Evolutionary conservation across 768 basidiomycete genomes (phyloP), one percentile per base, ranked within the genome.

Genomic region (Collybia sordida): DNA sequence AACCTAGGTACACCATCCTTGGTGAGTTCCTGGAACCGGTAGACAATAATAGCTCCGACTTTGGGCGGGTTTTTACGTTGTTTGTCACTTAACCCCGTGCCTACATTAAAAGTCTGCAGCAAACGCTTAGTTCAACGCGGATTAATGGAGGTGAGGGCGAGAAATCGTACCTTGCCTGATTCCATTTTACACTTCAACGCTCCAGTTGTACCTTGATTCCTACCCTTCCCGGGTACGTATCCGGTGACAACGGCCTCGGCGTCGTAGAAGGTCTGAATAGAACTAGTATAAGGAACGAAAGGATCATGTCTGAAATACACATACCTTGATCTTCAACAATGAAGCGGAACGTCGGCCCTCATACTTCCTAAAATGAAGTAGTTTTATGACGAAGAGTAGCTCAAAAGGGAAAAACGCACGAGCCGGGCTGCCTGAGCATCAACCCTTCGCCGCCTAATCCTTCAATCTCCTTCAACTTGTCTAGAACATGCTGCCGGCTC

Each of bases 1-100:
- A 49, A 80, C 81, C 82, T 69, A n/a, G 82, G 81, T 3, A 80
- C 77, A 1, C 79, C 77, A 55, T 80, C 77, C 51, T 67, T 72
- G 1, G 81, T 82, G 15, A 84, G 64, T 58, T 83, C 82, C 55
- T 82, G 81, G 61, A 83, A 84, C 25, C 80, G 72, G 64, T 84
- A 84, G 0, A 70, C 70, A 25, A 84, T 76, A 50, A 84, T 82
- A 0, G 73, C 61, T 4, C 81, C 81, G 25, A 81, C 60, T 54
- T 76, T 75, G 3, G 81, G 81, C n/a, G 82, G 81, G 31, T 72
- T 71, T 49, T 68, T 68, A 50, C 82, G 75, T 48, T 77, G 77
- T 51, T 76, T 77, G 59, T 83, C 80, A 14, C 67, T 74, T 35
- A 84, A 63, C 1, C 82, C 81, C 2, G 75, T 77, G 8, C 82